Evolutionary conservation across 495 filamentous ascomycete genomes (phyloP), one percentile per base, ranked within the genome.

Genomic region (Thermothielavioides terrestris): DNA sequence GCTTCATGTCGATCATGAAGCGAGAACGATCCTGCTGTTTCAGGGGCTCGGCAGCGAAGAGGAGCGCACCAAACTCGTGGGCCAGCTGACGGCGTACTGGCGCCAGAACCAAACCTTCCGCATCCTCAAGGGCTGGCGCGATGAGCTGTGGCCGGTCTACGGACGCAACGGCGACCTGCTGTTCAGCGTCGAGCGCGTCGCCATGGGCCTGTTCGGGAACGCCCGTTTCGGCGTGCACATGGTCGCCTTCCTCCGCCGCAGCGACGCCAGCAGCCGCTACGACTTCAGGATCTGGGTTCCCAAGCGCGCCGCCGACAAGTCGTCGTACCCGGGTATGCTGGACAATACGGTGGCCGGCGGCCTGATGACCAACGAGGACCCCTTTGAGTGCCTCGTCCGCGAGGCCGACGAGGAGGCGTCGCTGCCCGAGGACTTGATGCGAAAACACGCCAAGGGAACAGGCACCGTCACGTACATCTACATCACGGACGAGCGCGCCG

Each of bases 331-430:
- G 2, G 74, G 83, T 7, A 86, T 95, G 81, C 68, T 97, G 41
- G 92, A 99, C 63, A 99, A 99, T 61, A 86, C 87, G 2, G 94
- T 95, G 5, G 92, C 90, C 0, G 92, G 92, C 4, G 92, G 92
- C 0, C 83, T 97, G 59, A 79, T 83, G 55, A 84, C 86, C 0
- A 81, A 82, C 18, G 89, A 96, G 62, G 73, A 69, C 14, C 79
- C 81, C 1, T 81, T 86, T 44, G 87, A 89, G 55, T 87, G 83
- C 67, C 68, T 95, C 31, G 72, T 96, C 7, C 82, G 94, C 43
- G 92, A 99, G 65, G 79, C 83, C 0, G 81, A 79, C 51, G 92
- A 99, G 66, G 92, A 99, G 61, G 92, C 92, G 0, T 84, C 79
- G n/a, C 68, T 99, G 5, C 79, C 88, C 0, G 86, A 82, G 49